Percentiles rank a stretch among this genome's conserved stretches.
These are phyloP conservation scores for Stromatinia cepivora DNA, from an alignment of 2,329 filamentous ascomycete species.

Conservation along the genomic window DNA sequence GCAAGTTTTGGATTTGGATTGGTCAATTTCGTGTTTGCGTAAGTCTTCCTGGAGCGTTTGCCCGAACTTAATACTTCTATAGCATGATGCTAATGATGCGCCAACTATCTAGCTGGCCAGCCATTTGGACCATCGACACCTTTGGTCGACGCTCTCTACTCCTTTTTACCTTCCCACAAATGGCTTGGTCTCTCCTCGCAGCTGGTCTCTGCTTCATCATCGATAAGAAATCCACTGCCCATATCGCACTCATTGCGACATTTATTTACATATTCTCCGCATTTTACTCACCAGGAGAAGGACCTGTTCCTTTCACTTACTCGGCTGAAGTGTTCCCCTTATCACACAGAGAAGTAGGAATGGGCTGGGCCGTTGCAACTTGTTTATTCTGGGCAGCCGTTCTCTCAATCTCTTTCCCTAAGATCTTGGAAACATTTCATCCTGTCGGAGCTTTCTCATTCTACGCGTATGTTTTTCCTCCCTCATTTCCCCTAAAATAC, in stretches of 20 bases:
- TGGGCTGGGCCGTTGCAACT: slow-evolving; percentile 62
- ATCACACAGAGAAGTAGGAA: slow-evolving; percentile 62
- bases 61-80: too few species aligned
- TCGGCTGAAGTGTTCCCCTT: slow-evolving; percentile 63
- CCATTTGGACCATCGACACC: slow-evolving; percentile 62
- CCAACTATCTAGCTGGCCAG: slow-evolving; percentile 63
- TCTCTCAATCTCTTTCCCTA: slow-evolving; percentile 54
- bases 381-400: slow-evolving; percentile 60
- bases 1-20: slow-evolving; percentile 65
- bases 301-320: slow-evolving; percentile 61
- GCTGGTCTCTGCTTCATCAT: slow-evolving; percentile 60
- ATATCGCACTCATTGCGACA: slow-evolving; percentile 55
- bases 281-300: slow-evolving; percentile 65
- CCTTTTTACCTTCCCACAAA: slow-evolving; percentile 65
- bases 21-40: slow-evolving; percentile 55
- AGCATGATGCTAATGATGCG: slow-evolving; percentile 42
- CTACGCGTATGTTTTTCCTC: slow-evolving; percentile 44
- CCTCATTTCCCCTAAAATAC: not conserved
- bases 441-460: slow-evolving; percentile 51
- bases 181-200: slow-evolving; percentile 63
- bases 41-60: not conserved
- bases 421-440: slow-evolving; percentile 30
- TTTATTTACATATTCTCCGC: slow-evolving; percentile 65
- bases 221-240: slow-evolving; percentile 40
- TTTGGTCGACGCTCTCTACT: slow-evolving; percentile 61